phyloP scores from a whole-genome alignment of 2,329 filamentous ascomycete species.

The Aaosphaeria arxii region DNA sequence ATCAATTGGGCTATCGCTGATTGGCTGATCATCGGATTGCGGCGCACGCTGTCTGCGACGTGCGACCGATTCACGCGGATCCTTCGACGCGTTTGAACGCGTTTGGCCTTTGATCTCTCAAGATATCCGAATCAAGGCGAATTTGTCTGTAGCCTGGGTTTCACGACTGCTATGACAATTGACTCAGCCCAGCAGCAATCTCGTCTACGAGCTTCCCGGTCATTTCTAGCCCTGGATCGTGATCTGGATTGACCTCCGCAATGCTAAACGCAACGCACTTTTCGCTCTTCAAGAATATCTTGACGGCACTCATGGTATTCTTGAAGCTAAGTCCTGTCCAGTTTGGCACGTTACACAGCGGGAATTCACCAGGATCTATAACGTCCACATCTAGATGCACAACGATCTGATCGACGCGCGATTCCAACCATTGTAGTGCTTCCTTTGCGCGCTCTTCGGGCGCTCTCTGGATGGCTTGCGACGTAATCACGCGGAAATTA shows the following conservation, averaged over 20 bases:
- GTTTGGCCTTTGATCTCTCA: too few species aligned
- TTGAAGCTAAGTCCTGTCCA: slow-evolving; percentile 19
- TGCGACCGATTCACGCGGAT: too few species aligned
- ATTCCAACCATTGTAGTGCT: slow-evolving; percentile 16
- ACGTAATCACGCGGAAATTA: slow-evolving; percentile 16
- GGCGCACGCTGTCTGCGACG: too few species aligned
- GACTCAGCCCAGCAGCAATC: slow-evolving; percentile 5
- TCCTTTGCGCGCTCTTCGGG: slow-evolving; percentile 7
- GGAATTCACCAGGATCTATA: slow-evolving; percentile 21
- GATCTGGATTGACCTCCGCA: slow-evolving; percentile 18
- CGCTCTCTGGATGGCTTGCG: slow-evolving; percentile 7
- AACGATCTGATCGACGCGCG: slow-evolving; percentile 15
- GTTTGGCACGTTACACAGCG: slow-evolving; percentile 21
- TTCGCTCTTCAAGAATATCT: slow-evolving; percentile 15
- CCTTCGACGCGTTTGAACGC: too few species aligned
- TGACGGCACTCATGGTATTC: slow-evolving; percentile 14
- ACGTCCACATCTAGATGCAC: slow-evolving; percentile 24
- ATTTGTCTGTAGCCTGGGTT: too few species aligned
- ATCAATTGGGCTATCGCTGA: too few species aligned
- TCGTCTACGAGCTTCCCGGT: slow-evolving; percentile 7
- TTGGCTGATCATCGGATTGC: too few species aligned
- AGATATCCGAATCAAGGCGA: too few species aligned
- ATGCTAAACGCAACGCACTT: slow-evolving; percentile 13
- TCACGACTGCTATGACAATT: too few species aligned
- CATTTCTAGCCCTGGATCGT: slow-evolving; percentile 14